Percentiles rank a stretch among this genome's conserved stretches.
These are phyloP conservation scores for Azolla pinnata DNA, from an alignment of 75 land plant species.

Conservation along the genomic window DNA sequence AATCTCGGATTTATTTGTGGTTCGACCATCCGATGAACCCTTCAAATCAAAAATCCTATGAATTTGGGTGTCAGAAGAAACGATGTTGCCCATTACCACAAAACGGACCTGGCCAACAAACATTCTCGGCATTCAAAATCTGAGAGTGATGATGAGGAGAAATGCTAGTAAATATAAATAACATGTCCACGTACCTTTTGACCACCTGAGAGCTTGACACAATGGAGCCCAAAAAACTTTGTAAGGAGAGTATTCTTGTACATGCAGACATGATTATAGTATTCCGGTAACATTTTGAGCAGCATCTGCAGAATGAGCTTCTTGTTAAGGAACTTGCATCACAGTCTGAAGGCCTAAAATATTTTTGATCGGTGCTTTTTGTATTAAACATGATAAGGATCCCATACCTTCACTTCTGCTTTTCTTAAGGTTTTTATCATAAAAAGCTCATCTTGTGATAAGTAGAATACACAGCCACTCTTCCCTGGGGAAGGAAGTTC, in stretches of 20 bases:
- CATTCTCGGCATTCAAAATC: too few relatives aligned
- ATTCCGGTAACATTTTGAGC: slow-evolving; percentile 75
- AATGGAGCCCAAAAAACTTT: slow-evolving; percentile 97
- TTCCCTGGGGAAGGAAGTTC: slow-evolving; percentile 97
- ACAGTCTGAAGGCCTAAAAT: too few relatives aligned
- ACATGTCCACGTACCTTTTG: slow-evolving; percentile 63
- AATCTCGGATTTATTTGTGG: slow-evolving; percentile 82
- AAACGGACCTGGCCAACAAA: slow-evolving; percentile 70
- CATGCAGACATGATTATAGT: slow-evolving; percentile 69
- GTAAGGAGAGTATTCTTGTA: slow-evolving; percentile 91
- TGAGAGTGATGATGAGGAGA: not conserved
- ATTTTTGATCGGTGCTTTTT: not conserved
- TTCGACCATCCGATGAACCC: slow-evolving; percentile 95
- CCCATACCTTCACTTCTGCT: slow-evolving; percentile 74
- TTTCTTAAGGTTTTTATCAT: slow-evolving; percentile 90
- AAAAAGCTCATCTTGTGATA: slow-evolving; percentile 94
- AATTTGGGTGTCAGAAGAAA: slow-evolving; percentile 88
- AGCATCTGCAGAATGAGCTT: slow-evolving; percentile 79
- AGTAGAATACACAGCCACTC: slow-evolving; percentile 95
- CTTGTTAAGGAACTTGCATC: too few relatives aligned
- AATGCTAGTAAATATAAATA: slow-evolving; percentile 5
- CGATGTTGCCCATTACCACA: slow-evolving; percentile 99
- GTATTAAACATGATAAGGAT: not conserved
- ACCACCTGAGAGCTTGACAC: slow-evolving; percentile 91
- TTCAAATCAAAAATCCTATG: slow-evolving; percentile 91